Evolutionary conservation across 2,329 filamentous ascomycete species (phyloP).

Genomic region (Neurospora sp.): DNA sequence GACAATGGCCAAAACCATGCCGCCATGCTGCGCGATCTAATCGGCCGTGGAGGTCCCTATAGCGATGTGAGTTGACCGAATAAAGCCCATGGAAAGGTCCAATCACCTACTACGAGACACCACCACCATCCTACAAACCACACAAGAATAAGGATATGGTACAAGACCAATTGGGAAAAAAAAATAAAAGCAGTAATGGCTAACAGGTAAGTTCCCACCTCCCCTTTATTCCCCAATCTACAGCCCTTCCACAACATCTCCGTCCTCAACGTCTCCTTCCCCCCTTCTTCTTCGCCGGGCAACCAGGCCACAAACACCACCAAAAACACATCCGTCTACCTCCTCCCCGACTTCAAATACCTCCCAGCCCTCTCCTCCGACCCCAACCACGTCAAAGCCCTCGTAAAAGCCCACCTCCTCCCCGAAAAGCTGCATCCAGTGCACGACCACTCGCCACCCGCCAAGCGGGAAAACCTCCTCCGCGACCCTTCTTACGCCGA

Average conservation of each 20-base stretch:
- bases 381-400: slow-evolving; percentile 42
- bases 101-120: no score
- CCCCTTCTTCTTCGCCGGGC: slow-evolving; percentile 38
- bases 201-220: slow-evolving; percentile 15
- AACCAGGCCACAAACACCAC: slow-evolving; percentile 13
- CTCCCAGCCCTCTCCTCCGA: slow-evolving; percentile 60
- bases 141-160: not conserved
- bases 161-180: not conserved
- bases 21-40: slow-evolving; percentile 59
- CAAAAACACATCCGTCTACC: slow-evolving; percentile 53
- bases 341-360: slow-evolving; percentile 78
- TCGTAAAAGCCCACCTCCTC: slow-evolving; percentile 57
- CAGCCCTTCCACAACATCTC: slow-evolving; percentile 79
- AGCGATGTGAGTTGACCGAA: slow-evolving; percentile 48
- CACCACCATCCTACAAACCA: not conserved
- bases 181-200: not conserved
- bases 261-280: slow-evolving; percentile 66
- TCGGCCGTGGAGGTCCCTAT: slow-evolving; percentile 56
- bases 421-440: slow-evolving; percentile 51
- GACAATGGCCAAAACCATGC: slow-evolving; percentile 55
- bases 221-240: slow-evolving; percentile 17
- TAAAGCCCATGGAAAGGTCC: not conserved
- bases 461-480: slow-evolving; percentile 42
- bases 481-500: slow-evolving; percentile 42
- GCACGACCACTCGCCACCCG: slow-evolving; percentile 48